These are phyloP conservation scores for Malus hybrid DNA, from an alignment of 331 rosid species.

Conservation along the genomic window DNA sequence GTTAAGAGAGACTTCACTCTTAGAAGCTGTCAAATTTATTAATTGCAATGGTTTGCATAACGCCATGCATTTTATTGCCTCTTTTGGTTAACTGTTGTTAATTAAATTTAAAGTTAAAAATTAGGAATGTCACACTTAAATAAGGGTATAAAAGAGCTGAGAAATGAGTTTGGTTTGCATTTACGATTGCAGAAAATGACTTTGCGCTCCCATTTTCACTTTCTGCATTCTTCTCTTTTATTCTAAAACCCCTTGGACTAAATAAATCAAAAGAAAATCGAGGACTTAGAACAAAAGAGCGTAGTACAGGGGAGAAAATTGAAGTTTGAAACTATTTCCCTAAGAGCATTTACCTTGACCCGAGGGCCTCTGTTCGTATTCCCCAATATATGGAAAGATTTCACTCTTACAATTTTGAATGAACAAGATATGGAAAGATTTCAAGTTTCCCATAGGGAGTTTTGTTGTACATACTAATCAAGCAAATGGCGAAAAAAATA, in stretches of 20 bases:
- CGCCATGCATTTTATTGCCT: slow-evolving; percentile 1
- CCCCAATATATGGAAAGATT: too few species aligned
- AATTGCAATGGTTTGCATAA: background rate
- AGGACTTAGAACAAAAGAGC: too few species aligned
- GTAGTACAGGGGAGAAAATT: too few species aligned
- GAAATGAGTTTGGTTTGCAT: background rate
- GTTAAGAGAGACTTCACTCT: background rate
- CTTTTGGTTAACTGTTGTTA: background rate
- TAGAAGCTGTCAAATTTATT: background rate
- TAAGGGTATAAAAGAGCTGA: background rate
- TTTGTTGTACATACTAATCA: background rate
- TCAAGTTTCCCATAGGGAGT: background rate
- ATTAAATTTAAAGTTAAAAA: background rate
- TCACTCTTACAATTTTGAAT: background rate
- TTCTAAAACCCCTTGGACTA: too few species aligned
- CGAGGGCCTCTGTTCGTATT: too few species aligned
- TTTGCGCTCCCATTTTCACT: too few species aligned
- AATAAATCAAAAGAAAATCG: too few species aligned
- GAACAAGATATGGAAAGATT: background rate
- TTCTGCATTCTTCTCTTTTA: too few species aligned
- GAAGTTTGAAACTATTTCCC: too few species aligned
- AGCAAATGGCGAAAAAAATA: background rate
- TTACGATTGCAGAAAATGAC: too few species aligned
- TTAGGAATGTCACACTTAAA: background rate
- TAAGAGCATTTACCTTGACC: too few species aligned